These are phyloP conservation scores for Avena atlantica DNA, from an alignment of 176 grass and related monocot species.

Conservation along the genomic window DNA sequence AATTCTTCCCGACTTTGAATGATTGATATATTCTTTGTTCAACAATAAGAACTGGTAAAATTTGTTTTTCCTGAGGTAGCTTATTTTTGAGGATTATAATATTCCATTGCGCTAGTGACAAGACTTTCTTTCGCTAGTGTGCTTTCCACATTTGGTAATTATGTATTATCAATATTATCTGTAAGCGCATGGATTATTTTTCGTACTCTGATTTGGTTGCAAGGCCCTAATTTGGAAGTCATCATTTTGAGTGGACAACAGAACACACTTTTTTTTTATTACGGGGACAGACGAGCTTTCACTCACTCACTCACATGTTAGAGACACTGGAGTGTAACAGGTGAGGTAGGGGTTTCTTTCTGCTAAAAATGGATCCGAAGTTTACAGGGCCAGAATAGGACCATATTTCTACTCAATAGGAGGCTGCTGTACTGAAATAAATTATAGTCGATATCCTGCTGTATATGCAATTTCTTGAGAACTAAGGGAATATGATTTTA, in stretches of 20 bases:
- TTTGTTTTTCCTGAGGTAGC: not conserved
- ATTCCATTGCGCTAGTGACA: not conserved
- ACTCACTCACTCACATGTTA: not conserved
- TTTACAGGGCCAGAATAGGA: not conserved
- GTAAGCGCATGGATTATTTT: not conserved
- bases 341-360: not conserved
- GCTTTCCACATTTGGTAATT: not conserved
- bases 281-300: not conserved
- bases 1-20: not conserved
- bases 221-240: not conserved
- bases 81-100: not conserved
- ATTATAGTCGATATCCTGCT: not conserved
- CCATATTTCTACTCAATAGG: not conserved
- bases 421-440: not conserved
- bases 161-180: not conserved
- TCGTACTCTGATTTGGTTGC: not conserved
- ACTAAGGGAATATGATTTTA: too few relatives aligned
- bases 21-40: not conserved
- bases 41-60: not conserved
- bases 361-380: not conserved
- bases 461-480: too few relatives aligned
- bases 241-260: conserved; percentile 8
- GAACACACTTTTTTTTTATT: not conserved
- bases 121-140: not conserved
- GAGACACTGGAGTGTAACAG: not conserved